These are phyloP conservation scores for Aspergillus chevalieri DNA, from an alignment of 2,329 filamentous ascomycete genomes.

Conservation along the genomic window DNA sequence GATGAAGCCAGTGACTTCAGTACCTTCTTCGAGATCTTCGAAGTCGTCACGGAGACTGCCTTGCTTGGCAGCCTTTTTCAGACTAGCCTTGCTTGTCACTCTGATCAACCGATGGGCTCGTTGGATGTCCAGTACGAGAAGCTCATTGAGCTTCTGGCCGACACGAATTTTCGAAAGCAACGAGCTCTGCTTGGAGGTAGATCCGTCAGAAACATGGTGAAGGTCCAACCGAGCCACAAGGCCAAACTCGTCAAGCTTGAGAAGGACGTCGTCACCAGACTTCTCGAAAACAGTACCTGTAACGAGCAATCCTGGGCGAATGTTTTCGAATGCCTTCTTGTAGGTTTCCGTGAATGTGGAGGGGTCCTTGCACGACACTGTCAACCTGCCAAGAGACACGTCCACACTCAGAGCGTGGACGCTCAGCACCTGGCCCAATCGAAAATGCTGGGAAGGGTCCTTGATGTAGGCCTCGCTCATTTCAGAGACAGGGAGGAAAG, in stretches of 20 bases:
- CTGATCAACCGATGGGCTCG: constrained; percentile 68
- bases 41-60: constrained; percentile 66
- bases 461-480: constrained; percentile 98
- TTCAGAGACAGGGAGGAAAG: constrained; percentile 85
- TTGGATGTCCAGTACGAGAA: constrained; percentile 84
- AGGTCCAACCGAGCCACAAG: constrained; percentile 72
- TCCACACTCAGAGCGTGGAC: constrained; percentile 82
- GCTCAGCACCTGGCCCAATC: constrained; percentile 81
- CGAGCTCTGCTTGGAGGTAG: constrained; percentile 67
- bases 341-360: constrained; percentile 73
- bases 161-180: constrained; percentile 75
- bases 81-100: constrained; percentile 74
- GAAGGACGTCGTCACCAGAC: constrained; percentile 65
- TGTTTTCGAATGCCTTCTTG: constrained; percentile 61
- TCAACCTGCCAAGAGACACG: constrained; percentile 61
- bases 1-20: constrained; percentile 70
- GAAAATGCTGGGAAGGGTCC: constrained; percentile 84
- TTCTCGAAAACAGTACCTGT: constrained; percentile 77
- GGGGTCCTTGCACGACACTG: constrained; percentile 90
- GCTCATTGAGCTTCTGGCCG: constrained; percentile 71
- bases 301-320: constrained; percentile 69
- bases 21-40: constrained; percentile 64
- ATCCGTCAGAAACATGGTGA: constrained; percentile 79
- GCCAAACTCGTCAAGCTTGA: constrained; percentile 68
- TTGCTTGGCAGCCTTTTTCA: constrained; percentile 68